These are phyloP conservation scores for Trypanosoma lewisi DNA, from an alignment of 208 protist genomes.

Conservation along the genomic window DNA sequence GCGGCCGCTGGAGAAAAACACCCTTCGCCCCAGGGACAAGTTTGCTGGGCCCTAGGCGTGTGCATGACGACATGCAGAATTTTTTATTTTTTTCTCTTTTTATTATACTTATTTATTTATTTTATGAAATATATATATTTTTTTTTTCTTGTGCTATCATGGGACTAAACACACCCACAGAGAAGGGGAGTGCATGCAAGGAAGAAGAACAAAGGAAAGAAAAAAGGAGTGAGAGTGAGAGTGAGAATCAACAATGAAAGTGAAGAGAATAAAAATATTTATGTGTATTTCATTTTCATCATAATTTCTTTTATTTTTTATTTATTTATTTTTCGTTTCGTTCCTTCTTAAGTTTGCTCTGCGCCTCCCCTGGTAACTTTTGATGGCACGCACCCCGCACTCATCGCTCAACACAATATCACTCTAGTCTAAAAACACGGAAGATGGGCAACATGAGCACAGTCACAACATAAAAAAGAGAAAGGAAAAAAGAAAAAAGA, in stretches of 20 bases:
- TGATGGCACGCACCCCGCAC: not conserved
- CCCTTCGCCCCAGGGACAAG: conserved; percentile 47
- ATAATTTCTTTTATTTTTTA: not conserved
- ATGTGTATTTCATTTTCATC: not conserved
- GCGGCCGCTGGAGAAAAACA: conserved; percentile 44
- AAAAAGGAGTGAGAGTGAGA: not conserved
- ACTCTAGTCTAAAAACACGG: not conserved
- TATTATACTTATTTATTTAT: too few species aligned
- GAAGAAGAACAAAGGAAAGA: not conserved
- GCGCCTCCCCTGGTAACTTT: not conserved
- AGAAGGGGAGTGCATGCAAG: not conserved
- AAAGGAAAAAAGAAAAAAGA: not conserved
- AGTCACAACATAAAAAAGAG: not conserved
- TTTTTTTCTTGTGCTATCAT: not conserved
- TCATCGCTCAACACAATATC: too few species aligned
- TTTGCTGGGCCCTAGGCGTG: conserved; percentile 47
- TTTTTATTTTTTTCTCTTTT: conserved; percentile 1
- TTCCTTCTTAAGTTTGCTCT: too few species aligned
- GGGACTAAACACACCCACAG: not conserved
- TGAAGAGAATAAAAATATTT: too few species aligned
- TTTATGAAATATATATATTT: too few species aligned
- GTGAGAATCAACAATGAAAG: not conserved
- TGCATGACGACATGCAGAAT: conserved; percentile 19
- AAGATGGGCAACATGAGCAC: not conserved
- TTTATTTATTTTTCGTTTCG: not conserved